Percentiles rank a stretch among this genome's conserved stretches.
phyloP scores from a whole-genome alignment of 1,139 yeast species.

The Magnusiomyces sp. region DNA sequence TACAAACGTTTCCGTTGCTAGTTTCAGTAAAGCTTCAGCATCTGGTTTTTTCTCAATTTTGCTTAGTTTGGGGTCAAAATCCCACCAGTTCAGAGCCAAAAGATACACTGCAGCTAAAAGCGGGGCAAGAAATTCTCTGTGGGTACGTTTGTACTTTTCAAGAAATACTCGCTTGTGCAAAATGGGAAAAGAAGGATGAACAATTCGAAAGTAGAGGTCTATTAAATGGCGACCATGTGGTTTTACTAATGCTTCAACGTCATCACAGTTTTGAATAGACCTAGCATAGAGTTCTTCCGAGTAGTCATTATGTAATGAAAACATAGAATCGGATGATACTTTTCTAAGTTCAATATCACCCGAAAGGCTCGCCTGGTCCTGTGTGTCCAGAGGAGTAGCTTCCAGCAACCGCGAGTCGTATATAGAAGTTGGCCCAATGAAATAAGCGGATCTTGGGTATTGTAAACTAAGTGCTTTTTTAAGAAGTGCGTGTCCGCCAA shows the following conservation, averaged over 20 bases:
- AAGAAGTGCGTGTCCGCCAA: conserved; percentile 33
- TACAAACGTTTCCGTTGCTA: conserved; percentile 34
- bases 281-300: conserved; percentile 21
- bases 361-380: conserved; percentile 30
- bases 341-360: conserved; percentile 30
- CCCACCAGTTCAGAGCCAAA: conserved; percentile 40
- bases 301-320: conserved; percentile 30
- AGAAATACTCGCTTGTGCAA: conserved; percentile 37
- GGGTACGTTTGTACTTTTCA: conserved; percentile 39
- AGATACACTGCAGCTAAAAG: conserved; percentile 39
- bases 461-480: conserved; percentile 34
- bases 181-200: conserved; percentile 39
- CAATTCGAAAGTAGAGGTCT: conserved; percentile 35
- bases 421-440: conserved; percentile 32
- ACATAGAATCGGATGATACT: conserved; percentile 31
- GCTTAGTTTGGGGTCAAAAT: conserved; percentile 25
- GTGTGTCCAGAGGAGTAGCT: conserved; percentile 26
- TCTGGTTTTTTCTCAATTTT: conserved; percentile 29
- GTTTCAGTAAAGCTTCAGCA: conserved; percentile 30
- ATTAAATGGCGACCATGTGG: conserved; percentile 37
- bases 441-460: conserved; percentile 34
- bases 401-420: conserved; percentile 30
- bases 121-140: conserved; percentile 40
- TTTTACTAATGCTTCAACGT: conserved; percentile 35
- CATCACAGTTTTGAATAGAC: conserved; percentile 29